phyloP scores from a whole-genome alignment of 129 eudicot species.

The Chrysanthemum lavandulifolium region DNA sequence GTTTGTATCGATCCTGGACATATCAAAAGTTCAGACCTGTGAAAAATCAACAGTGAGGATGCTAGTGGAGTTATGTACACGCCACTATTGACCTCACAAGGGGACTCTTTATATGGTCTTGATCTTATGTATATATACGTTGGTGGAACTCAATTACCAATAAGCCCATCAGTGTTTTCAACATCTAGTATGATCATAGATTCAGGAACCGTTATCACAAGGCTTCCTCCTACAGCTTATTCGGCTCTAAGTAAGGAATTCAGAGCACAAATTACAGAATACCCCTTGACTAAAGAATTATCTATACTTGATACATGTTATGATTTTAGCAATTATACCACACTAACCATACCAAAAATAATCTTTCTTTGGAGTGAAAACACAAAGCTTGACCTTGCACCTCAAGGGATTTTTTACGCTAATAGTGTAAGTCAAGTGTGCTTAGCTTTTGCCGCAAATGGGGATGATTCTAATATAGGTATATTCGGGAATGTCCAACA shows the following conservation, averaged over 20 bases:
- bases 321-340: conserved; percentile 47
- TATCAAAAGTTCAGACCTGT: too few species aligned
- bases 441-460: conserved; percentile 71
- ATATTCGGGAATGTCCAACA: conserved; percentile 79
- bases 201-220: conserved; percentile 83
- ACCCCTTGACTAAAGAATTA: conserved; percentile 44
- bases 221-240: conserved; percentile 73
- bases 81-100: conserved; percentile 34
- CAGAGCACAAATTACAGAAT: conserved; percentile 44
- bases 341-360: conserved; percentile 46
- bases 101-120: conserved; percentile 45
- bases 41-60: too few species aligned
- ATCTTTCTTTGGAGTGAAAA: conserved; percentile 47
- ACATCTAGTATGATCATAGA: conserved; percentile 65
- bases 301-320: conserved; percentile 78
- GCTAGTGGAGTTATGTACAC: conserved; percentile 33
- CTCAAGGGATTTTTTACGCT: conserved; percentile 36
- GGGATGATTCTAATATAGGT: conserved; percentile 36
- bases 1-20: too few species aligned
- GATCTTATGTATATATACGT: conserved; percentile 35
- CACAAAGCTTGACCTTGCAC: conserved; percentile 27
- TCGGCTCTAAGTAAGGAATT: conserved; percentile 45
- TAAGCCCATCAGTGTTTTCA: conserved; percentile 45
- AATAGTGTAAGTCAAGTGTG: conserved; percentile 31
- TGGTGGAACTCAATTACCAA: conserved; percentile 43